Evolutionary conservation across 495 filamentous ascomycete species (phyloP), one percentile per base, ranked within the genome.

Genomic region (Talaromyces ruber): DNA sequence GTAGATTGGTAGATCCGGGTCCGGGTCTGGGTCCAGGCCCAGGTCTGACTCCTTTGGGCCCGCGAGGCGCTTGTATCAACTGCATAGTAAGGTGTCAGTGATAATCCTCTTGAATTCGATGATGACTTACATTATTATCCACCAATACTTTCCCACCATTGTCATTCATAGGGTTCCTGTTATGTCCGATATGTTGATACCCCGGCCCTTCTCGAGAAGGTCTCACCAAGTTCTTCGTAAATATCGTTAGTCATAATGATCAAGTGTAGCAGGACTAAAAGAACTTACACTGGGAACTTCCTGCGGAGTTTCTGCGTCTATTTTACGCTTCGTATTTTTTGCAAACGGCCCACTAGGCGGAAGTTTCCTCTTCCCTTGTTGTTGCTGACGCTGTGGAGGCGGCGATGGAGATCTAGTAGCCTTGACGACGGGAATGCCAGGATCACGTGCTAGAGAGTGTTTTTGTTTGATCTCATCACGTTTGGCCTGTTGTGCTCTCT

Each of bases 381-480:
- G 47, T 62, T 59, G 59, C 59, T 47, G 60, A 67, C 25, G 39
- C 60, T 70, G 70, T 24, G 68, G 45, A n/a, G 67, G 26, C 14
- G 74, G 68, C 16, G 77, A 75, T 24, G 63, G 61, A 3, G 62
- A 62, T 12, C 64, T 62, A 26, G 57, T 65, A n/a, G 73, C 73
- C 50, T 74, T 70, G 54, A 83, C 70, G 7, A 67, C 59, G 6
- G 81, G 81, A 22, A 83, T 71, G 51, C 77, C 75, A 14, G 72
- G 76, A 65, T 81, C 76, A 65, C 82, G 78, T 2, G 70, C 71
- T 25, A 74, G 78, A 22, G 79, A 66, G 52, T 82, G 79, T 53
- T 66, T 71, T 37, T 69, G 69, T 56, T 73, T 76, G 61, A 74
- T 74, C 37, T 71, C 72, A 34, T 81, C 79, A 0, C 66, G 60